A percentile compares a stretch with the other conserved stretches of the same genome.
phyloP scores from a whole-genome alignment of 805 yeast species.

The Candida andamanensis region DNA sequence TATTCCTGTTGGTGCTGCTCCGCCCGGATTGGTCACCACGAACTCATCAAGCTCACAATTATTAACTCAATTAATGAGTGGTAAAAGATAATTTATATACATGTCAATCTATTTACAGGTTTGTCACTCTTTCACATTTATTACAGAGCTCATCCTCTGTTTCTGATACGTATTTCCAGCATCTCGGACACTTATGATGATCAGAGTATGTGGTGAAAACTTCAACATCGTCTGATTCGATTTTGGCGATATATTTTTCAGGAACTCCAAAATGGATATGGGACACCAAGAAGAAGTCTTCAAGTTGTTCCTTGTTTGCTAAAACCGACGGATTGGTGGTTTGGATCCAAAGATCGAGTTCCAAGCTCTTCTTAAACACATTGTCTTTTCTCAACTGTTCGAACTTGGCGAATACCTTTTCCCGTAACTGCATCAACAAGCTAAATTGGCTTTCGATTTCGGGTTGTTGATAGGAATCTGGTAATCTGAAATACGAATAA shows the following conservation, averaged over 20 bases:
- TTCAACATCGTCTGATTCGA: conserved; percentile 15
- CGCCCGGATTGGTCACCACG: conserved; percentile 10
- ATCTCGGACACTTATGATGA: conserved; percentile 77
- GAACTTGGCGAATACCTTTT: conserved; percentile 43
- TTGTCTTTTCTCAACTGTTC: conserved; percentile 55
- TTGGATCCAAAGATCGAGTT: conserved; percentile 40
- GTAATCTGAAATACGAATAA: conserved; percentile 32
- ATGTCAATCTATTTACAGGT: conserved; percentile 7
- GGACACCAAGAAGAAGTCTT: conserved; percentile 61
- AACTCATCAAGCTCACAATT: conserved; percentile 68
- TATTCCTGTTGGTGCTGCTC: conserved; percentile 4
- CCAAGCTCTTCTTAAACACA: conserved; percentile 53
- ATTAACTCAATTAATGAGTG: conserved; percentile 79
- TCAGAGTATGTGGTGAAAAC: conserved; percentile 40
- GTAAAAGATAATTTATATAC: conserved; percentile 42
- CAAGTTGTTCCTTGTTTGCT: conserved; percentile 20
- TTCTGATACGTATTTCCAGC: conserved; percentile 76
- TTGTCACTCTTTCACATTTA: conserved; percentile 50
- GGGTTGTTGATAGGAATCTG: conserved; percentile 27
- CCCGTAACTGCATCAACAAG: conserved; percentile 43
- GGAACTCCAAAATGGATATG: conserved; percentile 21
- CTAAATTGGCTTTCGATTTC: conserved; percentile 41
- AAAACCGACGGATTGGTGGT: conserved; percentile 7
- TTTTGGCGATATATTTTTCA: conserved; percentile 6
- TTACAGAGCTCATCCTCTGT: conserved; percentile 52